Evolutionary conservation across 2,329 filamentous ascomycete genomes (phyloP), one percentile per base, ranked within the genome.

Genomic region (Clathrospora elynae): DNA sequence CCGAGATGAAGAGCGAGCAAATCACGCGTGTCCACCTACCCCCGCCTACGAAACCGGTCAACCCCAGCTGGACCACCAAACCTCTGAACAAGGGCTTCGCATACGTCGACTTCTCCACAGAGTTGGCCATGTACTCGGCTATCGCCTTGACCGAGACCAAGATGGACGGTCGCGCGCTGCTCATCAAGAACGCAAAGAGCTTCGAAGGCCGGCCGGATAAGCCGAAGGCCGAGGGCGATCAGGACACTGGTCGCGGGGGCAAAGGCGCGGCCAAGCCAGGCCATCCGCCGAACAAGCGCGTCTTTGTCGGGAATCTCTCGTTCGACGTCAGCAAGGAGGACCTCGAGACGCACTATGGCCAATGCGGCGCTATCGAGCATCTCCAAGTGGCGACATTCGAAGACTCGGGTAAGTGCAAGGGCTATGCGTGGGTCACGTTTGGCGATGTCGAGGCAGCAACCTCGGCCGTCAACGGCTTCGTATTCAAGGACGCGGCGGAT

Each of bases 341-440:
- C 58, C 72, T 99, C 35, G 78, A 83, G 55, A 79, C 85, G 52
- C 89, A 96, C 66, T 97, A 96, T 69, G 79, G 80, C 34, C 88
- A 86, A 67, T 97, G 92, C 66, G 93, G 93, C 35, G 78, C 85
- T 50, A 83, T 97, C 49, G 82, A 85, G 38, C 88, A 88, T 74
- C 81, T 90, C 53, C 92, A 95, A 73, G 77, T 97, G 55, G 93
- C 93, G 2, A 96, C 91, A 0, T 99, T 99, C 66, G 89, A 97
- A 71, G 95, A 99, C 70, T 86, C 86, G 13, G 93, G 93, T 29
- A 99, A 97, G 75, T 99, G 93, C 77, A 97, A 97, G 75, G 95
- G 93, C 12, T 99, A 87, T 73, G 93, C 86, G 5, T 99, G 93
- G 91, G 84, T 99, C 49, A 88, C 88, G 49, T 99, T 97, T 71